Percentiles rank a stretch among this genome's conserved stretches.
phyloP scores from a whole-genome alignment of 257 asterid species.

The Gentiana straminea region DNA sequence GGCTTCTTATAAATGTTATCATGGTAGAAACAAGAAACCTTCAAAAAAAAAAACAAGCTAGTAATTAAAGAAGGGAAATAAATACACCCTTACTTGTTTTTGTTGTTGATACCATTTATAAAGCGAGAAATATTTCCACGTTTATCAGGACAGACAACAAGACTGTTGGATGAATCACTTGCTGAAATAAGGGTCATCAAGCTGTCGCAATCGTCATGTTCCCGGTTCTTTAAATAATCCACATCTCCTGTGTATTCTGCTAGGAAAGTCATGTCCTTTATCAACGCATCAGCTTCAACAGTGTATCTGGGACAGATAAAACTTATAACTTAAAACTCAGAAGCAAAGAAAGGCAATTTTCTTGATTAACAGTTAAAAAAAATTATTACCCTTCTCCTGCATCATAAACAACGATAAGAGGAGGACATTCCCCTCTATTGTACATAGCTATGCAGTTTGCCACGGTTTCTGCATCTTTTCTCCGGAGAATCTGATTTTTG shows the following conservation, averaged over 20 bases:
- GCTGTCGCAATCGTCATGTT: constrained; percentile 75
- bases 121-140: constrained; percentile 81
- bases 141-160: constrained; percentile 78
- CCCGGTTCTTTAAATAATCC: constrained; percentile 64
- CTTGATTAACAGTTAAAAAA: background rate
- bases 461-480: constrained; percentile 60
- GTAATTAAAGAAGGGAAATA: background rate
- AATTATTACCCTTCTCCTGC: constrained; percentile 62
- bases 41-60: background rate
- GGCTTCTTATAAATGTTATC: background rate
- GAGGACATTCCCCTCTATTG: constrained; percentile 65
- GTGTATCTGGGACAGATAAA: constrained; percentile 51
- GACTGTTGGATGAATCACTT: constrained; percentile 42
- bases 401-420: constrained; percentile 62
- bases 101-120: constrained; percentile 77
- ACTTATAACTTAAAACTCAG: background rate
- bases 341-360: too few species aligned
- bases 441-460: constrained; percentile 43
- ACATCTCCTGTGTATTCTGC: constrained; percentile 83
- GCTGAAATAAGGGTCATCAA: constrained; percentile 86
- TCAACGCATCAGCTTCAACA: constrained; percentile 81
- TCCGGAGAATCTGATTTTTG: constrained; percentile 46
- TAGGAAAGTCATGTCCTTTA: constrained; percentile 68
- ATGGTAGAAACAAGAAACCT: constrained; percentile 3
- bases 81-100: constrained; percentile 45